Evolutionary conservation across 441 rosid genomes (phyloP).

Genomic region (Kokia cookei): DNA sequence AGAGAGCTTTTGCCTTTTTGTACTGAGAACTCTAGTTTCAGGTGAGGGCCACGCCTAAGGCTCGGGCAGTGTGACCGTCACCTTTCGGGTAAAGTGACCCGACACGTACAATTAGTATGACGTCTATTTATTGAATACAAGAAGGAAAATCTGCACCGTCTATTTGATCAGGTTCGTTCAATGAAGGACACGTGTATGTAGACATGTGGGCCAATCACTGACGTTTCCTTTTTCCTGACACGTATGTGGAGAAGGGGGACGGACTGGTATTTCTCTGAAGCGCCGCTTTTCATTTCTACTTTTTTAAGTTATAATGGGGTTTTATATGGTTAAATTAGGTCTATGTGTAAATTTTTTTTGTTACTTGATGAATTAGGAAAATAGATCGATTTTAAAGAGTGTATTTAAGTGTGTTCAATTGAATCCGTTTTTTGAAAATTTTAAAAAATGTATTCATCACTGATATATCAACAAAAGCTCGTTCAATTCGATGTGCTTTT

Average conservation of each 20-base stretch:
- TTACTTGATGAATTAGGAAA: too few species aligned
- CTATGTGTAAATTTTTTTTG: too few species aligned
- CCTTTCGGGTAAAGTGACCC: conserved; percentile 57
- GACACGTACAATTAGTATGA: conserved; percentile 71
- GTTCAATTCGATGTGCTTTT: too few species aligned
- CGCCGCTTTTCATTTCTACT: too few species aligned
- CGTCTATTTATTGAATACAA: conserved; percentile 48
- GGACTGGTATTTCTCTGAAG: background rate
- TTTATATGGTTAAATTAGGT: too few species aligned
- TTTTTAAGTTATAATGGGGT: too few species aligned
- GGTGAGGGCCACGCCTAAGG: conserved; percentile 49
- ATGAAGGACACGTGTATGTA: conserved; percentile 27
- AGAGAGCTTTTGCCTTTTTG: background rate
- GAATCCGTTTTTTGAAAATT: too few species aligned
- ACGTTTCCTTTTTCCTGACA: conserved; percentile 46
- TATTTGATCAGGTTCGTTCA: background rate
- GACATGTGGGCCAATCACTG: conserved; percentile 51
- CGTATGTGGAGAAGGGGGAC: conserved; percentile 48
- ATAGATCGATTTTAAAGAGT: too few species aligned
- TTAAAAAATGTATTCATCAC: too few species aligned
- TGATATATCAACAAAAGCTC: too few species aligned
- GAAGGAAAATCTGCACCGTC: conserved; percentile 51
- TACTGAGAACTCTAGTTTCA: conserved; percentile 16
- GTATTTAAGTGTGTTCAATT: too few species aligned
- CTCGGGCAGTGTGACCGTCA: conserved; percentile 69